Evolutionary conservation across 139 green algal species (phyloP).

Genomic region (Chlorella sorokiniana): DNA sequence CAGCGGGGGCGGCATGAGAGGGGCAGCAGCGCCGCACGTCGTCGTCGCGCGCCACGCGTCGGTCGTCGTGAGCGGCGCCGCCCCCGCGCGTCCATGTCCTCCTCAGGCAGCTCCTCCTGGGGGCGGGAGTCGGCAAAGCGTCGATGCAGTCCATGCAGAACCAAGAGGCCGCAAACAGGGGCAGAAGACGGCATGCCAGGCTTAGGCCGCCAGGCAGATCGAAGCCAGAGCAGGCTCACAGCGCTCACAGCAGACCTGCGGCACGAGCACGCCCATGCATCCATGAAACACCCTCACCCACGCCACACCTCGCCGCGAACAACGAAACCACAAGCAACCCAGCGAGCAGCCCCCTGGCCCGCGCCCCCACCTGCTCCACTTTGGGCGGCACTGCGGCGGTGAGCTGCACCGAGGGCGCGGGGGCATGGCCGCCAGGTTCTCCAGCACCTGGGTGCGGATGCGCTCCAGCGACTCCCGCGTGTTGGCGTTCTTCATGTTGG

Average conservation of each 20-base stretch:
- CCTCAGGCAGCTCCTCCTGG: conserved; percentile 31
- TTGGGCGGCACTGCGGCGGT: conserved; percentile 40
- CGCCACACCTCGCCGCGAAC: not conserved
- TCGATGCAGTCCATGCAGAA: too few relatives aligned
- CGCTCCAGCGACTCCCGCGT: conserved; percentile 74
- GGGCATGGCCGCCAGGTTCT: conserved; percentile 74
- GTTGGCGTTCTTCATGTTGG: conserved; percentile 96
- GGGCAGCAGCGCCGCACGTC: not conserved
- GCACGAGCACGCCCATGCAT: too few relatives aligned
- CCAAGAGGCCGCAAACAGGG: too few relatives aligned
- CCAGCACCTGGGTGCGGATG: conserved; percentile 68
- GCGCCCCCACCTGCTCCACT: conserved; percentile 31
- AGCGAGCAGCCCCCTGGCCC: not conserved
- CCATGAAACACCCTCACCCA: too few relatives aligned
- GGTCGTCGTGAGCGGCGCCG: conserved; percentile 64
- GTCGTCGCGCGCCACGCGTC: conserved; percentile 46
- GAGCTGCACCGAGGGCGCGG: conserved; percentile 68
- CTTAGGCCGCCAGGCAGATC: too few relatives aligned
- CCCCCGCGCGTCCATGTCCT: conserved; percentile 74
- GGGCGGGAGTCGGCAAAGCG: too few relatives aligned
- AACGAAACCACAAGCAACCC: not conserved
- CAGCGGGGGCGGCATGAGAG: too few relatives aligned
- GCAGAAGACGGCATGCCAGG: too few relatives aligned
- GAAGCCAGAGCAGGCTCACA: too few relatives aligned
- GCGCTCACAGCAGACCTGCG: too few relatives aligned